Conservation (phyloP, 2,329 filamentous ascomycete genomes). For the Fusarium beomiforme region DNA sequence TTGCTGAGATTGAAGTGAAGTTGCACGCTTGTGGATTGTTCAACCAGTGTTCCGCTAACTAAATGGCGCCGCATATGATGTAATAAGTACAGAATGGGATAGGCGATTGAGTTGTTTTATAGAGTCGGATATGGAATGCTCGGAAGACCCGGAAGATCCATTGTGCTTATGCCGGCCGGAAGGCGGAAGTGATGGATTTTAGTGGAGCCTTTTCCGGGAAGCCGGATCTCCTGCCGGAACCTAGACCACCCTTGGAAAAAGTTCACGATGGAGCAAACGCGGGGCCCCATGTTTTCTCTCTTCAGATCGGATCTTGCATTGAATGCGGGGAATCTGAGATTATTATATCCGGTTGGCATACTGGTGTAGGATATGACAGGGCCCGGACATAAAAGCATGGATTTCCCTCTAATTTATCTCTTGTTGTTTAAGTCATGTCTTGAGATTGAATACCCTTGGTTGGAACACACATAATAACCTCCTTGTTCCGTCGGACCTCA, state of each 20-base stretch:
- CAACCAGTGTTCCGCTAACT: fast-evolving
- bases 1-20: fast-evolving
- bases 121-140: no score
- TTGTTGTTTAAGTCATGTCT: fast-evolving
- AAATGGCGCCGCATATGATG: not conserved
- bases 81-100: no score
- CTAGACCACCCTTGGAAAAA: not conserved
- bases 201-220: not conserved
- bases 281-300: not conserved
- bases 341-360: not conserved
- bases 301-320: not conserved
- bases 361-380: not conserved
- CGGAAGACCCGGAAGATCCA: not conserved
- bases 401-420: not conserved
- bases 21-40: fast-evolving
- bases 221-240: not conserved
- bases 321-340: no score
- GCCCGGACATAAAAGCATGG: not conserved
- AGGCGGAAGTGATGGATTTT: not conserved
- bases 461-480: fast-evolving
- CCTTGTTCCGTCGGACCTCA: fast-evolving
- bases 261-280: no score
- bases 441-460: fast-evolving
- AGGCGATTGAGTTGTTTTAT: no score
- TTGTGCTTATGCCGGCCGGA: no score